These are phyloP conservation scores for Breviolum minutum DNA, from an alignment of 73 alveolate species.

Conservation along the genomic window DNA sequence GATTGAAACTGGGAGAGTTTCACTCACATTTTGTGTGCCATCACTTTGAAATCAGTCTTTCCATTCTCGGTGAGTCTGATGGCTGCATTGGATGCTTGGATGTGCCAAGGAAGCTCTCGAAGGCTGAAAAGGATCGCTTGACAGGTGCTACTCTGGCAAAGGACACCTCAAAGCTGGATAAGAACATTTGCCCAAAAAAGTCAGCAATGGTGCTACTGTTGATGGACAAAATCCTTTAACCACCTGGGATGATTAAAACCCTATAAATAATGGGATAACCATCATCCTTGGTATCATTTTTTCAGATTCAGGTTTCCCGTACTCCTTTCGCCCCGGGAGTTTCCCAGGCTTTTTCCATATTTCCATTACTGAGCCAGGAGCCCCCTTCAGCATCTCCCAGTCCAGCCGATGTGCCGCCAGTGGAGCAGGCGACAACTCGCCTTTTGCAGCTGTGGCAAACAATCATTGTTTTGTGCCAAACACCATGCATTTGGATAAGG, in stretches of 20 bases:
- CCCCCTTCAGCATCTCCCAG: not conserved
- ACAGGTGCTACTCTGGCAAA: not conserved
- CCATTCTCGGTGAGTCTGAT: not conserved
- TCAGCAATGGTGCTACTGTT: not conserved
- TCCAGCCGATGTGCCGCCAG: constrained; percentile 42
- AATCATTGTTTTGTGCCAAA: too few relatives aligned
- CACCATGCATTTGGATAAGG: too few relatives aligned
- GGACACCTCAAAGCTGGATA: not conserved
- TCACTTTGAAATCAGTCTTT: too few relatives aligned
- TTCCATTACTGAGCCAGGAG: not conserved
- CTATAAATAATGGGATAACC: too few relatives aligned
- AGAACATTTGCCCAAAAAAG: not conserved
- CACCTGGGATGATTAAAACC: too few relatives aligned
- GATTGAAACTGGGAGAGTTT: not conserved
- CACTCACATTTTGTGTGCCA: too few relatives aligned
- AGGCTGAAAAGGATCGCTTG: constrained; percentile 1
- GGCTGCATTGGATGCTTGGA: not conserved
- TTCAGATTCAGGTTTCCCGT: too few relatives aligned
- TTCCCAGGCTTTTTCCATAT: too few relatives aligned
- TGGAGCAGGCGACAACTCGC: constrained; percentile 66
- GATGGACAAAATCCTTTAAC: too few relatives aligned
- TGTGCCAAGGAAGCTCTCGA: constrained; percentile 29
- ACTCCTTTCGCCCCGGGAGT: too few relatives aligned
- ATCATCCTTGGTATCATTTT: too few relatives aligned
- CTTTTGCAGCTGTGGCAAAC: too few relatives aligned